Evolutionary conservation across 2,329 filamentous ascomycete species (phyloP).

Genomic region (Exophiala mesophila): DNA sequence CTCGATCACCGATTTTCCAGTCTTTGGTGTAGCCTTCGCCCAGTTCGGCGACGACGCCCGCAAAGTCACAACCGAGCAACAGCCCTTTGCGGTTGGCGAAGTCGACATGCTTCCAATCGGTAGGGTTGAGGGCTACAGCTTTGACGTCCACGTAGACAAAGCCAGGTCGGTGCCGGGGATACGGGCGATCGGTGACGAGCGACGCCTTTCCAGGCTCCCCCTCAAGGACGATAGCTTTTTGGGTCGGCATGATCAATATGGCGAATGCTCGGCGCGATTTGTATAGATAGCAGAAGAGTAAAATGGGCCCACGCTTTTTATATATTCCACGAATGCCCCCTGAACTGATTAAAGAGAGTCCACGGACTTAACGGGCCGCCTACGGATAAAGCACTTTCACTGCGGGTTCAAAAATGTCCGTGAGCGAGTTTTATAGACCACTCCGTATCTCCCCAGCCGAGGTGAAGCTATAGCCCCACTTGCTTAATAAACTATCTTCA

Average conservation of each 20-base stretch:
- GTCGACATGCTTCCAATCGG: slow-evolving; percentile 52
- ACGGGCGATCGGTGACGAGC: slow-evolving; percentile 32
- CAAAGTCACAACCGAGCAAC: slow-evolving; percentile 35
- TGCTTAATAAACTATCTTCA: no score
- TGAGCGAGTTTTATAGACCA: no score
- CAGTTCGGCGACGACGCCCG: slow-evolving; percentile 30
- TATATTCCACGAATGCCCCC: no score
- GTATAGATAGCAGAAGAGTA: no score
- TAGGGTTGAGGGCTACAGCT: slow-evolving; percentile 52
- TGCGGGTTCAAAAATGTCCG: no score
- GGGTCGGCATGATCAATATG: not conserved
- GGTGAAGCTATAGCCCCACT: no score
- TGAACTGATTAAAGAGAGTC: no score
- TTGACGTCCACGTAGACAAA: slow-evolving; percentile 52
- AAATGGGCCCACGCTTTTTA: no score
- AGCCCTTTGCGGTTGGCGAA: slow-evolving; percentile 33
- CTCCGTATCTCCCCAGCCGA: no score
- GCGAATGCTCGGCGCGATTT: not conserved
- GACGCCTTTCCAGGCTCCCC: slow-evolving; percentile 27
- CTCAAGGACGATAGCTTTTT: slow-evolving; percentile 37
- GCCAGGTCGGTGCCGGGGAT: slow-evolving; percentile 42
- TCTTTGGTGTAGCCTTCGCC: slow-evolving; percentile 20
- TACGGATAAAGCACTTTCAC: no score
- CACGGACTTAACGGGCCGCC: no score
- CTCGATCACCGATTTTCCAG: slow-evolving; percentile 42